These are phyloP conservation scores for Blastocystis sp. DNA, from an alignment of 352 stramenopile genomes.

Conservation along the genomic window DNA sequence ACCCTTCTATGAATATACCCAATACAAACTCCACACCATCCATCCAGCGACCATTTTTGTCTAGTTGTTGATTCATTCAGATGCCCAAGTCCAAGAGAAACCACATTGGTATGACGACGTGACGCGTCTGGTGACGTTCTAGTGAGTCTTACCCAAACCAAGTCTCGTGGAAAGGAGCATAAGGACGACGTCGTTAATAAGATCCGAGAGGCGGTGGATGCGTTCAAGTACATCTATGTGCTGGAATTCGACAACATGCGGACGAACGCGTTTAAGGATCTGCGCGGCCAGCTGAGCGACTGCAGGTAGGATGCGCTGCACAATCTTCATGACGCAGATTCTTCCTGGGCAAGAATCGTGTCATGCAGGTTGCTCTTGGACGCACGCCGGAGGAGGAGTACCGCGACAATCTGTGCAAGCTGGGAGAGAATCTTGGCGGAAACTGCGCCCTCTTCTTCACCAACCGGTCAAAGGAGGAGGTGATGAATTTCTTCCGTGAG, in stretches of 20 bases:
- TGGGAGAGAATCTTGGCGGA: conserved; percentile 75
- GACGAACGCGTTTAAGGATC: conserved; percentile 92
- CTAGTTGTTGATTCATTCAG: too few species aligned
- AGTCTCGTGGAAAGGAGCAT: conserved; percentile 84
- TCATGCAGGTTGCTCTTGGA: conserved; percentile 90
- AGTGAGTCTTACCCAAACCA: conserved; percentile 77
- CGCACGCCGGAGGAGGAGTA: conserved; percentile 87
- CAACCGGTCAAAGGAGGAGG: conserved; percentile 74
- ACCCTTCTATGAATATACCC: too few species aligned
- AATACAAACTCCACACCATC: too few species aligned
- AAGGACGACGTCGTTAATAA: conserved; percentile 84
- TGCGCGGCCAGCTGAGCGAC: conserved; percentile 86
- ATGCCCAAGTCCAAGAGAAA: conserved; percentile 75
- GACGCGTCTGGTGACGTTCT: conserved; percentile 62
- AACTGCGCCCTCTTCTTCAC: conserved; percentile 87
- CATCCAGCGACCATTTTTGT: too few species aligned
- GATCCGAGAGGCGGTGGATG: conserved; percentile 81
- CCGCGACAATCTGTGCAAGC: conserved; percentile 79
- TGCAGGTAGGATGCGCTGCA: conserved; percentile 64
- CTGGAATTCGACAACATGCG: conserved; percentile 96
- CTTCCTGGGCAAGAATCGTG: conserved; percentile 96
- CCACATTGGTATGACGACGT: conserved; percentile 55
- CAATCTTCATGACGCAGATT: conserved; percentile 66
- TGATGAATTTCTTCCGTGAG: conserved; percentile 60
- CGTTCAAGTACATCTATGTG: conserved; percentile 79